Percentiles rank a stretch among this genome's conserved stretches.
phyloP scores from a whole-genome alignment of 2,329 filamentous ascomycete species.

The Mycosphaerella sp. region DNA sequence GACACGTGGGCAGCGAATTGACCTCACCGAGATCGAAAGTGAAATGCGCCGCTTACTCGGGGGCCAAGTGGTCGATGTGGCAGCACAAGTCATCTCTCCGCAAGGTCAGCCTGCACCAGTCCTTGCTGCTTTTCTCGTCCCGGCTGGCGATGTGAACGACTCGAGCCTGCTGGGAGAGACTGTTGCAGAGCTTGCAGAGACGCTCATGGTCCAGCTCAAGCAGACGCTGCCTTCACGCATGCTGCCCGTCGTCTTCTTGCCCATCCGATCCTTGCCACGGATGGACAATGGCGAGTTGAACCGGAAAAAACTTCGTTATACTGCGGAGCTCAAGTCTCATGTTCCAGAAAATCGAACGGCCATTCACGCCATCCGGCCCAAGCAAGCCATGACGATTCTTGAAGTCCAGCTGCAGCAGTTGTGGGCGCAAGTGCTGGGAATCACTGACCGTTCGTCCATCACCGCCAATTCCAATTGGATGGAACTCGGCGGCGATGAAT shows the following conservation, averaged over 20 bases:
- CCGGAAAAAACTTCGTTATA: slow-evolving; percentile 33
- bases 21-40: slow-evolving; percentile 62
- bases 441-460: slow-evolving; percentile 8
- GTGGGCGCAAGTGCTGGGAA: slow-evolving; percentile 10
- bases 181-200: slow-evolving; percentile 3
- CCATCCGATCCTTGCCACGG: slow-evolving; percentile 61
- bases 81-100: slow-evolving; percentile 3
- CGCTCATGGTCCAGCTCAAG: background rate
- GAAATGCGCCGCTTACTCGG: slow-evolving; percentile 14
- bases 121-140: slow-evolving; percentile 9
- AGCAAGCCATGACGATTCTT: slow-evolving; percentile 7
- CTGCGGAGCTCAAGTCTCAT: slow-evolving; percentile 33
- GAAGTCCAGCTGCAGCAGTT: slow-evolving; percentile 11
- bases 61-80: slow-evolving; percentile 33
- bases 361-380: slow-evolving; percentile 1
- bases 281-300: slow-evolving; percentile 71
- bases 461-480: slow-evolving; percentile 11
- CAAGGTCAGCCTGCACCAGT: slow-evolving; percentile 18
- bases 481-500: slow-evolving; percentile 4
- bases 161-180: background rate
- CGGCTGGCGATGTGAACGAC: slow-evolving; percentile 1
- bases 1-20: slow-evolving; percentile 67
- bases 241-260: slow-evolving; percentile 67
- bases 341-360: slow-evolving; percentile 2
- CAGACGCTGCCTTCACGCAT: slow-evolving; percentile 54